Evolutionary conservation across 495 filamentous ascomycete species (phyloP).

Genomic region (Aspergillus baeticus): DNA sequence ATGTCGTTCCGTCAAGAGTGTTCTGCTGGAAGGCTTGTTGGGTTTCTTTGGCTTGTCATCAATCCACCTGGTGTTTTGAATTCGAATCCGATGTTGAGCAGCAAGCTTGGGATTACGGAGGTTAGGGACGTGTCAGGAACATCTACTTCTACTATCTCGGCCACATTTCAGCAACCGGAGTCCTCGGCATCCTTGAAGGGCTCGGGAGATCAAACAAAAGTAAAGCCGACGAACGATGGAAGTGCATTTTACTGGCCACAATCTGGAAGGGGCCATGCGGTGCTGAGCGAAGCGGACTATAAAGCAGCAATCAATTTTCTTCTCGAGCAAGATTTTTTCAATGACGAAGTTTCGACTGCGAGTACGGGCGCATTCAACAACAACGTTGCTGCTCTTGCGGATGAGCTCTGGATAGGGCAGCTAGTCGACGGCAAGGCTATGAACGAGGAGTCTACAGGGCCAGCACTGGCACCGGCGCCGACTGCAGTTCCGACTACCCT

Average conservation of each 20-base stretch:
- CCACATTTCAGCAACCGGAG: conserved; percentile 2
- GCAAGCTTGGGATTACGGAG: conserved; percentile 13
- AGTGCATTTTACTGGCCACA: conserved; percentile 69
- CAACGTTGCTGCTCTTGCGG: conserved; percentile 53
- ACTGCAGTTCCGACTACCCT: conserved; percentile 40
- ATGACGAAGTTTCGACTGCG: conserved; percentile 59
- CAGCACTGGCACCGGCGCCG: conserved; percentile 30
- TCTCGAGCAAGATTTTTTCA: conserved; percentile 81
- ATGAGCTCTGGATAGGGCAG: conserved; percentile 55
- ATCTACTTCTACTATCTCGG: conserved; percentile 3
- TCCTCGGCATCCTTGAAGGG: background rate
- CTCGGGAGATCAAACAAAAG: background rate
- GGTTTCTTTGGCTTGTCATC: conserved; percentile 92
- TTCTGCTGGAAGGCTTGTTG: conserved; percentile 83
- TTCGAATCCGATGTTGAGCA: conserved; percentile 40
- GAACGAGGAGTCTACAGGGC: conserved; percentile 20
- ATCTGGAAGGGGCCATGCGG: conserved; percentile 63
- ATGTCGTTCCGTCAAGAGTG: conserved; percentile 98
- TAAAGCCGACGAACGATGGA: conserved; percentile 16
- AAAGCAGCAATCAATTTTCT: conserved; percentile 74
- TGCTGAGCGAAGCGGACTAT: conserved; percentile 72
- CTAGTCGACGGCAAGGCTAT: conserved; percentile 48
- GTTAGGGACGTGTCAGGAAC: background rate
- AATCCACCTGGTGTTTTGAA: conserved; percentile 47
- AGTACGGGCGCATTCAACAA: conserved; percentile 76